Evolutionary conservation across 352 stramenopile species (phyloP).

Genomic region (Pythium folliculosum): DNA sequence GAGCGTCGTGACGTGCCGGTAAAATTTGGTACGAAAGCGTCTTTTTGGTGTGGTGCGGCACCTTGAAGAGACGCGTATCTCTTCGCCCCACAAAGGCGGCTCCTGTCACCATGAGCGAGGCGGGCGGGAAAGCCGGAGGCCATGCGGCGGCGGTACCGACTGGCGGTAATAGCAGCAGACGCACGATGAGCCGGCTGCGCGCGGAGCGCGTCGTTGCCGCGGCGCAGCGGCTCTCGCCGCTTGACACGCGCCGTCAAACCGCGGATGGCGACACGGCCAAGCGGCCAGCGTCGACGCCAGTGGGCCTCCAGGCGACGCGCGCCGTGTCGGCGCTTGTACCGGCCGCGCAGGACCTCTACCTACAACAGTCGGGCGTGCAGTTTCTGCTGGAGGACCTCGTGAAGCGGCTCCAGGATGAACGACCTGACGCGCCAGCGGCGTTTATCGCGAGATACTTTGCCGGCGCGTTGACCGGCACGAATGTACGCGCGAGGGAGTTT

Average conservation of each 20-base stretch:
- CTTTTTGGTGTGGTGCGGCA: conserved; percentile 3
- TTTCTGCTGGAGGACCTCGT: conserved; percentile 62
- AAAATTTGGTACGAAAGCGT: conserved; percentile 7
- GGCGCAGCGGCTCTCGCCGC: conserved; percentile 38
- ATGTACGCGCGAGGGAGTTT: conserved; percentile 45
- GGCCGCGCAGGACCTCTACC: conserved; percentile 41
- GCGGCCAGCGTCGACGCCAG: neutral
- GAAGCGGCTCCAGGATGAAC: conserved; percentile 50
- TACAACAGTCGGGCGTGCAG: conserved; percentile 55
- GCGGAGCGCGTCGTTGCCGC: conserved; percentile 46
- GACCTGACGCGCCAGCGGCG: conserved; percentile 35
- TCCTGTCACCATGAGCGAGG: neutral
- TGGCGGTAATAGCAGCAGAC: neutral
- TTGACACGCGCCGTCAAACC: neutral
- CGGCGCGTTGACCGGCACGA: conserved; percentile 34
- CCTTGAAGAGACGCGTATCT: conserved; percentile 30
- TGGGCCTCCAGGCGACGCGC: neutral
- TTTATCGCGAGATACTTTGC: conserved; percentile 56
- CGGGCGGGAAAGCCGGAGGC: neutral
- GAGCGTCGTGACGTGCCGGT: conserved; percentile 18
- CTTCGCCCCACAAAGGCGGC: conserved; percentile 13
- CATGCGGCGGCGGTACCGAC: neutral
- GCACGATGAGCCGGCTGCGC: conserved; percentile 41
- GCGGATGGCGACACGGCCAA: neutral
- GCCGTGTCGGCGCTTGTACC: conserved; percentile 20